Base-by-base conservation (phyloP, 1,284 basidiomycete species). In the Melampsora abietis-canadensis region DNA sequence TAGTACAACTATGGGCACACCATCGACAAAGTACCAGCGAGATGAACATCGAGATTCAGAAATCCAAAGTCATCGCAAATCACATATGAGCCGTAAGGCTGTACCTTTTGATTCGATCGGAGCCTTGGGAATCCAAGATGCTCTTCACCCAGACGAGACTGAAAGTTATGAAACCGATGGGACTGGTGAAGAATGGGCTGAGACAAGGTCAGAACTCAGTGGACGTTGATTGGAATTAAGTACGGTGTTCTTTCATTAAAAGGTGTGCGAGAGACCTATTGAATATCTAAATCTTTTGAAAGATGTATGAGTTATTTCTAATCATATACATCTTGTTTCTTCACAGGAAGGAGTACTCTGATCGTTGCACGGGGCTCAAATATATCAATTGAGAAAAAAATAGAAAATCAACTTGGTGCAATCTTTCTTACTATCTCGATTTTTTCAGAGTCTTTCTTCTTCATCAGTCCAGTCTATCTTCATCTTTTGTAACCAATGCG, bases 101-200 rank as follows among this genome's bases (percentile, higher is more conserved):
- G 1, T 54, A 27, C 69, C 69, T 10, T 17, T 59, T 21, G 63
- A 73, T 44, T 31, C 63, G 24, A 48, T 65, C 27, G 31, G 54
- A n/a, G 44, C 37, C 21, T 37, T n/a, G 14, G 54, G 14, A 44
- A 24, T 31, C 7, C 30, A 30, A 48, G 24, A 62, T 37, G 15
- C 27, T 27, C 14, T 14, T 34, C 64, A 19, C 31, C 14, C 21
- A 34, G 40, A 61, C 8, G 24, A 44, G 30, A 19, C 37, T 17
- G 40, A 44, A 0, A 21, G 17, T 30, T 24, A 24, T 61, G 40
- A 30, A 24, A 66, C 72, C 15, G 72, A 67, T 24, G 64, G 14
- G 15, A 40, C 65, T 27, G 64, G 27, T 30, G 72, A 74, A 47
- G 64, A 74, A 48, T 74, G 72, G 72, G 72, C 72, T 8, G 72